These are phyloP conservation scores for Aquilaria yunnanensis DNA, from an alignment of 345 rosid species.

Conservation along the genomic window DNA sequence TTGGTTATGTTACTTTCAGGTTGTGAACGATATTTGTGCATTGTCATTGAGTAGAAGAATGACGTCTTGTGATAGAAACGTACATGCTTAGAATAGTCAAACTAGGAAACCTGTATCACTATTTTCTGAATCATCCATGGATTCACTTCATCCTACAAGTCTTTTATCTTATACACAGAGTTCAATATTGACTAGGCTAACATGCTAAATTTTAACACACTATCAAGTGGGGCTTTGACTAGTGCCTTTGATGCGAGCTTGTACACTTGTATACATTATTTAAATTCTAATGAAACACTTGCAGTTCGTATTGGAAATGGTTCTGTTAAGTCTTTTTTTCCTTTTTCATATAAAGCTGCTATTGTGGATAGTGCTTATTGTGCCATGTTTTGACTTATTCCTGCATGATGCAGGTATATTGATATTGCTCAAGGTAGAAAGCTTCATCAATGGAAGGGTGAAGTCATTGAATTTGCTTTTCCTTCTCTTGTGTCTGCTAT, in stretches of 20 bases:
- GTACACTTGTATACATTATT: conserved; percentile 80
- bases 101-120: conserved; percentile 69
- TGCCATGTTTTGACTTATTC: conserved; percentile 9
- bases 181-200: conserved; percentile 39
- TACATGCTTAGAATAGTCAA: conserved; percentile 87
- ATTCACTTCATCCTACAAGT: conserved; percentile 43
- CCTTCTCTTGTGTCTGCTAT: conserved; percentile 82
- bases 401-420: conserved; percentile 45
- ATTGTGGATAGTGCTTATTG: conserved; percentile 2
- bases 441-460: conserved; percentile 86
- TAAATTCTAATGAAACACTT: conserved; percentile 55
- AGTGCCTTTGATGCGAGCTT: conserved; percentile 71
- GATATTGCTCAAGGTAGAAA: conserved; percentile 66
- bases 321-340: conserved; percentile 47
- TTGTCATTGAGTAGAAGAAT: conserved; percentile 68
- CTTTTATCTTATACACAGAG: conserved; percentile 35
- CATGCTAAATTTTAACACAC: conserved; percentile 46
- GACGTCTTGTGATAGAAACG: conserved; percentile 93
- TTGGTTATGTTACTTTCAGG: conserved; percentile 41
- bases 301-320: conserved; percentile 83
- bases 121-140: conserved; percentile 58
- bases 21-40: conserved; percentile 74
- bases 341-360: conserved; percentile 10
- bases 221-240: conserved; percentile 62
- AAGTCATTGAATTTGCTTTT: conserved; percentile 56